These are phyloP conservation scores for Tuctoria greenei DNA, from an alignment of 176 grass and related monocot genomes.

Conservation along the genomic window DNA sequence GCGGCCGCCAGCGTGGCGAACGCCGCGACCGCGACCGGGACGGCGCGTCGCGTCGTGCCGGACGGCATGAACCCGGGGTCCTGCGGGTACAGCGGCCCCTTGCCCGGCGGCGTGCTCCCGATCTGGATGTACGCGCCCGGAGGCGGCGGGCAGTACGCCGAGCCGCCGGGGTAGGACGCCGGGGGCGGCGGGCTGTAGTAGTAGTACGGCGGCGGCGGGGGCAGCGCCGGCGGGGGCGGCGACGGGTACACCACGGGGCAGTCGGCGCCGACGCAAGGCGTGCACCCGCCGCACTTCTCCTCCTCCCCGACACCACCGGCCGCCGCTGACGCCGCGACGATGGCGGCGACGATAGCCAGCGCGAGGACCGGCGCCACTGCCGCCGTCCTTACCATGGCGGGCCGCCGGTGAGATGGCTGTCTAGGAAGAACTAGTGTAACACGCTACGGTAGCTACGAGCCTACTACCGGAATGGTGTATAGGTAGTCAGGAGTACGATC, in stretches of 20 bases:
- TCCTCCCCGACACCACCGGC: background rate
- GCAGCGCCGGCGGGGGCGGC: constrained; percentile 19
- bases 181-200: constrained; percentile 63
- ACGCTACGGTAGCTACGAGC: constrained; percentile 11
- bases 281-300: constrained; percentile 52
- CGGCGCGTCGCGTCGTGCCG: constrained; percentile 24
- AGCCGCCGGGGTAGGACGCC: constrained; percentile 34
- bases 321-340: background rate
- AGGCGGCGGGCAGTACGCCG: constrained; percentile 39
- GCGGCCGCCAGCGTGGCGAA: constrained; percentile 20
- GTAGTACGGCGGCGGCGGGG: constrained; percentile 47
- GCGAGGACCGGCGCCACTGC: background rate
- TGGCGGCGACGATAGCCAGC: constrained; percentile 13
- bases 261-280: constrained; percentile 27
- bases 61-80: constrained; percentile 53
- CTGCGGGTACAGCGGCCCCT: constrained; percentile 49
- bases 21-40: background rate
- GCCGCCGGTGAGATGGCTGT: background rate
- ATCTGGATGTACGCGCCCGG: constrained; percentile 43
- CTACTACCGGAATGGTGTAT: background rate
- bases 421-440: background rate
- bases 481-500: background rate
- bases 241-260: constrained; percentile 42
- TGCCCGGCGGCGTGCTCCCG: constrained; percentile 42
- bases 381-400: background rate